Base-by-base conservation (phyloP, 176 grass and related monocot genomes). In the Cymbopogon citratus region DNA sequence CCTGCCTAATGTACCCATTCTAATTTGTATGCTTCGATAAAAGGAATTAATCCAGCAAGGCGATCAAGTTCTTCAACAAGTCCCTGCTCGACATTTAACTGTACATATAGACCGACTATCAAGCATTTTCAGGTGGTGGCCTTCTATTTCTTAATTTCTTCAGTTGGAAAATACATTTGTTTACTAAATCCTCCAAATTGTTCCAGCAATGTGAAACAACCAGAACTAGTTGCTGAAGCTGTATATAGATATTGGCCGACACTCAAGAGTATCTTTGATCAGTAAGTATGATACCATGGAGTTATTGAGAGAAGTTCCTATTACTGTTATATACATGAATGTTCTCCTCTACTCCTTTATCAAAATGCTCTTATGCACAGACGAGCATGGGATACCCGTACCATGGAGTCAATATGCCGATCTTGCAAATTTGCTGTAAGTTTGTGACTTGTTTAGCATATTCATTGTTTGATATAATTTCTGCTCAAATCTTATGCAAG, bases 381-480 rank as follows among this genome's bases (percentile, higher is more conserved):
- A 59, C 93, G 96, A 66, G 96, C 92, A 76, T 95, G 96, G 96
- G 96, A 99, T 88, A 95, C 92, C 64, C 72, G 89, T 44, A 99
- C 93, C 69, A 99, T 99, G 96, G 96, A 99, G 65, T 99, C 93
- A n/a, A 56, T 99, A 48, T 99, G 96, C 74, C 87, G 93, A 57
- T 87, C 91, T 48, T 99, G 91, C 78, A 99, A 99, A 93, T 99
- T 95, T 83, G 92, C 96, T 87, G 96, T 99, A 81, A 99, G 92
- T 90, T 72, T 41, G 66, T 80, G 14, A 26, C 16, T 81, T 61
- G 14, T 77, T 64, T 80, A 64, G 40, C 14, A 57, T 86, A 44
- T 29, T 80, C 66, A 43, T 73, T 54, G 12, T 52, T 84, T 77
- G 67, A 84, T 77, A 40, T 57, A 77, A 15, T 86, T 64, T 87